A percentile compares a stretch with the other conserved stretches of the same genome.
These are phyloP conservation scores for Penicillium sp. DNA, from an alignment of 2,329 filamentous ascomycete species.

Conservation along the genomic window DNA sequence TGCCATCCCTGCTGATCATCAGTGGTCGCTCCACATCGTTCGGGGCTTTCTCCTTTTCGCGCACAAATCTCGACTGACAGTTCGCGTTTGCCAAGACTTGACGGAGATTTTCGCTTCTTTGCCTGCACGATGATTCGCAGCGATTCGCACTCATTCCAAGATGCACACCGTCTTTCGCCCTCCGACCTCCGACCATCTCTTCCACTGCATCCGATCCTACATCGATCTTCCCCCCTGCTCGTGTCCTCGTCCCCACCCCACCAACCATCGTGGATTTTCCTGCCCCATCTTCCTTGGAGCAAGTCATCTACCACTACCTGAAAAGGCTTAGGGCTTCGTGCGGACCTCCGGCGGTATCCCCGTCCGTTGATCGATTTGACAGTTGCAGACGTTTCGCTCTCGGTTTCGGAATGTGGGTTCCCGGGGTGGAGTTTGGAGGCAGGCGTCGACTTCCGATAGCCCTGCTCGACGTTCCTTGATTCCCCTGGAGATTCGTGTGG, in stretches of 20 bases:
- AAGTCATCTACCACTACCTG: not conserved
- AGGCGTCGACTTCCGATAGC: not conserved
- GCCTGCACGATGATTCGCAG: not conserved
- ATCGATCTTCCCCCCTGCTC: not conserved
- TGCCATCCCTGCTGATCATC: not conserved
- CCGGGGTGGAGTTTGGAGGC: not conserved
- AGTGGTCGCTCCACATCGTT: not conserved
- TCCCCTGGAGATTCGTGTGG: not conserved
- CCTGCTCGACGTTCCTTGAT: not conserved
- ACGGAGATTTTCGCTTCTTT: not conserved
- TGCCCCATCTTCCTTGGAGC: not conserved
- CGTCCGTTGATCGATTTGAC: not conserved
- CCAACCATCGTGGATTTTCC: not conserved
- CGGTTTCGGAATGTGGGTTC: not conserved
- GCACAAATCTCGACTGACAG: not conserved
- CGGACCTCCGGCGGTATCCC: not conserved
- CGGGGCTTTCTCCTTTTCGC: not conserved
- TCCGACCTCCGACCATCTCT: not conserved
- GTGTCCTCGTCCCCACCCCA: not conserved
- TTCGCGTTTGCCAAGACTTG: not conserved
- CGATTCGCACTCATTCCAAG: too few relatives aligned
- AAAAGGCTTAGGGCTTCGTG: not conserved
- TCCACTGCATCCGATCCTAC: not conserved
- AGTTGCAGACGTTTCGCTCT: not conserved
- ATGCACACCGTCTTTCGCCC: not conserved